Evolutionary conservation across 768 basidiomycete species (phyloP).

Genomic region (Mycena floridula): DNA sequence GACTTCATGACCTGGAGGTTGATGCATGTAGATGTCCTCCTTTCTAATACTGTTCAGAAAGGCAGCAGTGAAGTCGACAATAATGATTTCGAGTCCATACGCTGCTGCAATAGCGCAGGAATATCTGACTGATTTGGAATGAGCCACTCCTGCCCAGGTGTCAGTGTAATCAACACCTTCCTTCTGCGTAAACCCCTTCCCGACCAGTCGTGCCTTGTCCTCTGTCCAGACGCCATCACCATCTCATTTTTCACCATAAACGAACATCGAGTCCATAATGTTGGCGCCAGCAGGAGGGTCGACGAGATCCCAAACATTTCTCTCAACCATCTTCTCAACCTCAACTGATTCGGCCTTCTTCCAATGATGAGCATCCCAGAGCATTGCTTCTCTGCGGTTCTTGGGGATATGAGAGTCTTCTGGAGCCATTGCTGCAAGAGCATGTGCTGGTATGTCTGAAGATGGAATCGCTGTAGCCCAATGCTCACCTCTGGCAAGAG

Average conservation of each 20-base stretch:
- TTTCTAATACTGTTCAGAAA: background rate
- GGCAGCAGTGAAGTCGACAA: background rate
- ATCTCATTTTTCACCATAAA: background rate
- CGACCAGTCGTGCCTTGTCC: background rate
- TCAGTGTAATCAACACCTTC: background rate
- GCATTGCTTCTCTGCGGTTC: background rate
- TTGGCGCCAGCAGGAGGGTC: background rate
- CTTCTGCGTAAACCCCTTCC: no score
- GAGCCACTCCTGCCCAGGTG: background rate
- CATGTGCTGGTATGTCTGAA: no score
- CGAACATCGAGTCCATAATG: background rate
- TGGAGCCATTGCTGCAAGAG: background rate
- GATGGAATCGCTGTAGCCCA: no score
- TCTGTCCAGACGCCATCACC: background rate
- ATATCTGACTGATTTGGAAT: background rate
- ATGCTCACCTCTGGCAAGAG: no score
- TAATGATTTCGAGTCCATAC: background rate
- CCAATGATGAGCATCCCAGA: background rate
- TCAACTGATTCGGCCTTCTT: background rate
- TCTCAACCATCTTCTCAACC: background rate
- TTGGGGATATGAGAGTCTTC: background rate
- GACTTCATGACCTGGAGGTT: background rate
- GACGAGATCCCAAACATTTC: background rate
- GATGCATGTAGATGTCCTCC: background rate
- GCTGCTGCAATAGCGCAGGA: constrained; percentile 1